Evolutionary conservation across 2,329 filamentous ascomycete genomes (phyloP).

Genomic region (Botrytis medusae): DNA sequence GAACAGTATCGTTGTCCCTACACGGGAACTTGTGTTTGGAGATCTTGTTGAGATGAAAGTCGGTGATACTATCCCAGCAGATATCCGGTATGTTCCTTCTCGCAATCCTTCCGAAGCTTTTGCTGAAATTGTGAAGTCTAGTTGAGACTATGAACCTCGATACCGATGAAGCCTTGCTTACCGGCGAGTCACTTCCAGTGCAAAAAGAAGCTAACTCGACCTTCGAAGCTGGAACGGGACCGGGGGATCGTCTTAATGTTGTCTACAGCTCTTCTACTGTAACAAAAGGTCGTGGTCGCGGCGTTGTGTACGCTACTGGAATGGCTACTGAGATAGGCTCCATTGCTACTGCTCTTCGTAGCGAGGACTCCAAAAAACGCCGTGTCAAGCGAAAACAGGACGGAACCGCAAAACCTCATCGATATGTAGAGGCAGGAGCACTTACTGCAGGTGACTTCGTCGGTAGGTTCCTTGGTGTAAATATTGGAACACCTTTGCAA

Average conservation of each 20-base stretch:
- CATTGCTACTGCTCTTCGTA: conserved; percentile 61
- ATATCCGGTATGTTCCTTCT: conserved; percentile 38
- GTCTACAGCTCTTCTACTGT: conserved; percentile 62
- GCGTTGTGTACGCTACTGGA: conserved; percentile 60
- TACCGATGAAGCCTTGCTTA: conserved; percentile 61
- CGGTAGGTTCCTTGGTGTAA: conserved; percentile 61
- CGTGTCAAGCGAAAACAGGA: conserved; percentile 50
- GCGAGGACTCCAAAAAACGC: conserved; percentile 47
- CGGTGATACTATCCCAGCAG: conserved; percentile 47
- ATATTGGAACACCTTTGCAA: conserved; percentile 66
- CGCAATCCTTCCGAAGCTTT: too few relatives aligned
- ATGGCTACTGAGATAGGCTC: conserved; percentile 63
- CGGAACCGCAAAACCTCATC: conserved; percentile 50
- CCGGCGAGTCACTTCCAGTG: conserved; percentile 61
- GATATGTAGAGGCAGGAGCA: conserved; percentile 44
- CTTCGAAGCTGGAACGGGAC: conserved; percentile 39
- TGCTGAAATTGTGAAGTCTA: conserved; percentile 38
- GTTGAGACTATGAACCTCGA: conserved; percentile 56
- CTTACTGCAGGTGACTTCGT: conserved; percentile 53
- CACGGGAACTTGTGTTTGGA: conserved; percentile 55
- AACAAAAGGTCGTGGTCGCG: conserved; percentile 60
- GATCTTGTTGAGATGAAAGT: conserved; percentile 57
- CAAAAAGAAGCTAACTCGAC: conserved; percentile 51
- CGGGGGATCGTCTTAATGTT: conserved; percentile 61
- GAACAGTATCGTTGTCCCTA: conserved; percentile 50